A percentile compares a stretch with the other conserved stretches of the same genome.
Conservation (phyloP, 257 asterid genomes). For the Petrea volubilis region DNA sequence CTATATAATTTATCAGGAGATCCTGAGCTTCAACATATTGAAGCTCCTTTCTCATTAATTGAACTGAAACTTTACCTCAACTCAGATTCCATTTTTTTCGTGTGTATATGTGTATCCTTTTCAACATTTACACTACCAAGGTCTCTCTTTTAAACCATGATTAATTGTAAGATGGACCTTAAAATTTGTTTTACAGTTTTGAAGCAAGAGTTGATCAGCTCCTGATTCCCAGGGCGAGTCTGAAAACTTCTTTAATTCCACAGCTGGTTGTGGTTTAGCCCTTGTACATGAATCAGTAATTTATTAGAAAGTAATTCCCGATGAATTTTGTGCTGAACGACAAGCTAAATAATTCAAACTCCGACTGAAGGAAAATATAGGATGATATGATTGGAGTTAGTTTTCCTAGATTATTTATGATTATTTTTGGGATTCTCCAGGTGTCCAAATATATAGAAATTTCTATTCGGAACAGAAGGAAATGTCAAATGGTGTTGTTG, state of each 20-base stretch:
- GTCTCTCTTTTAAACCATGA: not conserved
- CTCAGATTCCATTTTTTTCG: not conserved
- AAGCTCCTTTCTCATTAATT: not conserved
- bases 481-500: slow-evolving; percentile 72
- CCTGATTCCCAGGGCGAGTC: not conserved
- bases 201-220: not conserved
- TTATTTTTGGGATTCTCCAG: slow-evolving; percentile 35
- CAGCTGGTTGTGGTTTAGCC: not conserved
- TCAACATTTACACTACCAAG: not conserved
- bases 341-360: not conserved
- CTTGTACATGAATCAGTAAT: not conserved
- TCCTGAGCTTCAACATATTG: not conserved
- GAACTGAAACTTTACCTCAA: not conserved
- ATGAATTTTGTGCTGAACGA: not conserved
- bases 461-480: slow-evolving; percentile 88
- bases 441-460: slow-evolving; percentile 72
- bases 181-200: not conserved
- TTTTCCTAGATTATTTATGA: slow-evolving; percentile 9
- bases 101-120: not conserved
- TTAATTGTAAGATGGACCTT: not conserved
- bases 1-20: not conserved
- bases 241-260: not conserved
- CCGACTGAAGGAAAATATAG: not conserved
- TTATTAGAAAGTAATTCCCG: not conserved
- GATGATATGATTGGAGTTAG: not conserved